Evolutionary conservation across 148 eudicot species (phyloP).

Genomic region (Hydrangea macrophylla): DNA sequence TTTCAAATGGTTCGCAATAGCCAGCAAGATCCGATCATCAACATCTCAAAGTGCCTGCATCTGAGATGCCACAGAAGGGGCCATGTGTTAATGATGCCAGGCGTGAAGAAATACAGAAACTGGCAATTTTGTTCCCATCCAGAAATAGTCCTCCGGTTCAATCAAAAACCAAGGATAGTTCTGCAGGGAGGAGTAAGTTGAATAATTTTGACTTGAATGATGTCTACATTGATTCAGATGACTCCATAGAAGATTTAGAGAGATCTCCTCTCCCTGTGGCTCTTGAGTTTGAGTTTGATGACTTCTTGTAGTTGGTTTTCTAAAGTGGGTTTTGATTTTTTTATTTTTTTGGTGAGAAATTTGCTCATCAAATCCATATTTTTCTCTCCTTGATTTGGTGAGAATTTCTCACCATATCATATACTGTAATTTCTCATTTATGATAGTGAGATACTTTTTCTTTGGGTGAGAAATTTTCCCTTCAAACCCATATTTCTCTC

Average conservation of each 20-base stretch:
- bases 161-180: slow-evolving; percentile 23
- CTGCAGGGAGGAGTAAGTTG: slow-evolving; percentile 25
- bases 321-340: too few species aligned
- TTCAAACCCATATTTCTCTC: too few species aligned
- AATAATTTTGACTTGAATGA: slow-evolving; percentile 58
- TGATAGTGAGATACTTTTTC: too few species aligned
- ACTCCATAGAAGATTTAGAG: slow-evolving; percentile 30
- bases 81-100: slow-evolving; percentile 18
- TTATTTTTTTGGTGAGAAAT: too few species aligned
- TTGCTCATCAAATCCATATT: too few species aligned
- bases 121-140: slow-evolving; percentile 17
- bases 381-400: too few species aligned
- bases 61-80: slow-evolving; percentile 25
- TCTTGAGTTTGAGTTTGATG: slow-evolving; percentile 12
- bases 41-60: slow-evolving; percentile 20
- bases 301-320: too few species aligned
- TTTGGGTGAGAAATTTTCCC: too few species aligned
- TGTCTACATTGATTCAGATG: slow-evolving; percentile 51
- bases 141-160: slow-evolving; percentile 19
- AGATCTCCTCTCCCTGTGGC: slow-evolving; percentile 19
- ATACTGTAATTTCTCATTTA: too few species aligned
- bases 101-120: slow-evolving; percentile 21
- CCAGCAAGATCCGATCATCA: slow-evolving; percentile 32
- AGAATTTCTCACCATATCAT: too few species aligned
- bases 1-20: slow-evolving; percentile 26